A percentile compares a stretch with the other conserved stretches of the same genome.
Conservation (phyloP, 306 rosid species). For the Medicago lupulina region DNA sequence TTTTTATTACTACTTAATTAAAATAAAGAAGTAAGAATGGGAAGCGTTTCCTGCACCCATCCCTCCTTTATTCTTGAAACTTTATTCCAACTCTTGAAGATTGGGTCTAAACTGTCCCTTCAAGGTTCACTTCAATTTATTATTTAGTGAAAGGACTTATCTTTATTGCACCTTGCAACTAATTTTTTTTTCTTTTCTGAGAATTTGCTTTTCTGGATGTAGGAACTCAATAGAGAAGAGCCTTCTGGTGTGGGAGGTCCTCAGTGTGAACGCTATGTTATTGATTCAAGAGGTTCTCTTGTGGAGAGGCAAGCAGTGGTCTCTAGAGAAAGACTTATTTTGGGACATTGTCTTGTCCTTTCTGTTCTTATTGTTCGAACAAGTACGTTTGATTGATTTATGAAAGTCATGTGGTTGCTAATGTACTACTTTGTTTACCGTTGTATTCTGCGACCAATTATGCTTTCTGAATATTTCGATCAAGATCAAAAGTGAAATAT, state of each 20-base stretch:
- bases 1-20: too few relatives aligned
- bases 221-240: constrained; percentile 97
- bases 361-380: constrained; percentile 78
- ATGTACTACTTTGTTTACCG: constrained; percentile 25
- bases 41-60: not conserved
- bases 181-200: constrained; percentile 1
- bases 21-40: not conserved
- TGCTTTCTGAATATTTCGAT: constrained; percentile 35
- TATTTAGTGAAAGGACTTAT: constrained; percentile 17
- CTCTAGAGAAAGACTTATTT: constrained; percentile 84
- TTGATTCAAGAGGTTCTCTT: constrained; percentile 96
- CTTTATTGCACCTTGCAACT: constrained; percentile 22
- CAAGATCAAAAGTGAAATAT: constrained; percentile 23
- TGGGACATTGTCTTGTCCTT: constrained; percentile 94
- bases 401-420: constrained; percentile 32
- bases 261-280: constrained; percentile 75
- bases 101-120: too few relatives aligned
- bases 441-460: constrained; percentile 21
- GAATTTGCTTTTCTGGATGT: constrained; percentile 38
- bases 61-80: not conserved
- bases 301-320: constrained; percentile 94
- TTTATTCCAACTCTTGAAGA: not conserved
- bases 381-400: constrained; percentile 55
- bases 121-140: not conserved
- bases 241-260: constrained; percentile 97